Base-by-base conservation (phyloP, 169 alveolate species). In the Eimeria zaria region DNA sequence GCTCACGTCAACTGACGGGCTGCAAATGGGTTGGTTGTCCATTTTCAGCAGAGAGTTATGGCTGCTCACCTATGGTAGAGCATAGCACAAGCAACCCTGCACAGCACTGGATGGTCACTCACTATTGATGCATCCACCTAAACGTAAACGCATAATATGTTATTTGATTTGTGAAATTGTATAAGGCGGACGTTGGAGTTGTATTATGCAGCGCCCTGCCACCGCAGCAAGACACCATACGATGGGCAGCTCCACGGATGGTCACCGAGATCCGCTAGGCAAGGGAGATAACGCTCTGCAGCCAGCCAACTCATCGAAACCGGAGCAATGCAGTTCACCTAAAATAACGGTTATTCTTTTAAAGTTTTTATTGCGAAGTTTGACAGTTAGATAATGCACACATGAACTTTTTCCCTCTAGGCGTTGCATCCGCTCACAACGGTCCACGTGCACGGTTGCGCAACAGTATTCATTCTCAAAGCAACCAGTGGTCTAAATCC, bases 51-150 rank as follows among this genome's bases (percentile, higher is more conserved):
- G 1, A 39, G 58, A 41, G 41, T 74, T 69, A 41, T 55, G 81
- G 11, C 93, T 85, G 93, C 39, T 85, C 93, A 60, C 93, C 33
- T 62, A 30, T 36, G 81, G 39, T 64, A 62, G 64, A 30, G 58
- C 64, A 62, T 60, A 24, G 91, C 91, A 83, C 71, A 48, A 27
- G 46, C 60, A 78, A 44, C 44, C 88, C 39, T 24, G 88, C 4
- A n/a, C 27, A 44, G 44, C 64, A 51, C 67, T 20, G 5, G 88
- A 24, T 24, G 88, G 67, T 7, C 67, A 51, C 44, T 9, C 39
- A 78, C 12, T 78, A 51, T 24, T 8, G 67, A 22, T 78, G 33
- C 67, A 78, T 27, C 39, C 88, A 48, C 67, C 67, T 30, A 44
- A 27, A 9, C 3, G 41, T 44, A 46, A 12, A 27, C 44, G 27